Conservation (phyloP, 345 rosid genomes). For the Conringia planisiliqua region DNA sequence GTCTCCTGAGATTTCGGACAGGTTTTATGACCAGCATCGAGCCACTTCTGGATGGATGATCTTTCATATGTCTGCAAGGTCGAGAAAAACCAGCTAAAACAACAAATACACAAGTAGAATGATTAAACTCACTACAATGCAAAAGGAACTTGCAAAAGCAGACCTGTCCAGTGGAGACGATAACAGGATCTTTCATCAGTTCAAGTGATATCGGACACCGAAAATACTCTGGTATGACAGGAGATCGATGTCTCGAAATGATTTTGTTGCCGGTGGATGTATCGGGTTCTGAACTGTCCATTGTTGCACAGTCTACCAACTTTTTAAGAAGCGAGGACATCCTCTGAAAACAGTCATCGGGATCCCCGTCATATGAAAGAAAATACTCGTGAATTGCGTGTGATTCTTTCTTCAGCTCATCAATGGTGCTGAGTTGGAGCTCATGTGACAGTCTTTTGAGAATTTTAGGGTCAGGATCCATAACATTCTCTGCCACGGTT, state of each 20-base stretch:
- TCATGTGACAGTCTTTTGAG: constrained; percentile 74
- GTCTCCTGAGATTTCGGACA: constrained; percentile 99
- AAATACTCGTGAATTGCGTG: constrained; percentile 73
- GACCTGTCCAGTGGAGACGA: constrained; percentile 98
- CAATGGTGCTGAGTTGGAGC: constrained; percentile 70
- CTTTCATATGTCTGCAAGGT: constrained; percentile 91
- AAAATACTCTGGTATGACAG: constrained; percentile 94
- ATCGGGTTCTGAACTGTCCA: constrained; percentile 54
- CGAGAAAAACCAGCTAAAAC: constrained; percentile 15
- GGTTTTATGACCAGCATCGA: constrained; percentile 91
- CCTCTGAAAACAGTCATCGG: constrained; percentile 56
- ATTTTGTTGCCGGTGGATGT: constrained; percentile 44
- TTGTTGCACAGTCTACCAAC: constrained; percentile 54
- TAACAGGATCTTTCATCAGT: constrained; percentile 97
- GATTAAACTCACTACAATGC: not conserved
- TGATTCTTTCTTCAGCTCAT: constrained; percentile 78
- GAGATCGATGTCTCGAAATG: constrained; percentile 70
- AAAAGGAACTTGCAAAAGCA: constrained; percentile 7
- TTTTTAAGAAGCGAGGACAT: constrained; percentile 68
- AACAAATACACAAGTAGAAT: not conserved
- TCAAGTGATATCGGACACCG: constrained; percentile 98
- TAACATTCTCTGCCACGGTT: constrained; percentile 48
- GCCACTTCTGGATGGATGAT: constrained; percentile 93
- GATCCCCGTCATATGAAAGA: constrained; percentile 59
- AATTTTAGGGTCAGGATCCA: constrained; percentile 53